phyloP scores from a whole-genome alignment of 2,329 filamentous ascomycete species.

The Xylaria sp. region DNA sequence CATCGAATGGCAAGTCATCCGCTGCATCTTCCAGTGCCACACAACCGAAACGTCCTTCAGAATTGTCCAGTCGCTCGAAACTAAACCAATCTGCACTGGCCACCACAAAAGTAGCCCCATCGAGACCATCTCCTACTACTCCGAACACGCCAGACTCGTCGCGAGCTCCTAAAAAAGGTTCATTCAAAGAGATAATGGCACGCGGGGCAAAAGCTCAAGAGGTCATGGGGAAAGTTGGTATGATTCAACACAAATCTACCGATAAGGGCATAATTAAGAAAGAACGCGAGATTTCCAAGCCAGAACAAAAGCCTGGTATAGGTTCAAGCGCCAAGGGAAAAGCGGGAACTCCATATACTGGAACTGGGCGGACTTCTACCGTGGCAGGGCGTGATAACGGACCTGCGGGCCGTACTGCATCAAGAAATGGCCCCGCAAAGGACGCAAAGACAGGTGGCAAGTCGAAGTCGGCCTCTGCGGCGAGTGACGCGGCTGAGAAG shows the following conservation, averaged over 20 bases:
- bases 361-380: slow-evolving; percentile 42
- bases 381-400: slow-evolving; percentile 38
- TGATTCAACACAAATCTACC: slow-evolving; percentile 79
- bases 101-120: slow-evolving; percentile 41
- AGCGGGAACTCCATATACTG: slow-evolving; percentile 43
- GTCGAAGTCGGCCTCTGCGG: slow-evolving; percentile 46
- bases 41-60: slow-evolving; percentile 40
- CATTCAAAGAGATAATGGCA: slow-evolving; percentile 79
- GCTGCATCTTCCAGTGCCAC: slow-evolving; percentile 27
- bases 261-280: slow-evolving; percentile 71
- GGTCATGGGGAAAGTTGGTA: slow-evolving; percentile 70
- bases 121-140: slow-evolving; percentile 47
- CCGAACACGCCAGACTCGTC: slow-evolving; percentile 46
- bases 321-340: slow-evolving; percentile 47
- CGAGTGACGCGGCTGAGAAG: slow-evolving; percentile 60
- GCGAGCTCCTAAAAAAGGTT: slow-evolving; percentile 73
- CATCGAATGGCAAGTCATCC: slow-evolving; percentile 40
- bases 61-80: slow-evolving; percentile 41
- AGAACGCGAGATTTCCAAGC: slow-evolving; percentile 60
- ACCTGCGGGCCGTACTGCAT: slow-evolving; percentile 34
- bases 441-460: slow-evolving; percentile 45
- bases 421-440: slow-evolving; percentile 43
- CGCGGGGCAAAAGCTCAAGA: slow-evolving; percentile 74
- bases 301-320: slow-evolving; percentile 55
- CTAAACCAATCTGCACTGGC: slow-evolving; percentile 36